phyloP scores from a whole-genome alignment of 2,329 filamentous ascomycete species.

The Colletotrichum sp. region DNA sequence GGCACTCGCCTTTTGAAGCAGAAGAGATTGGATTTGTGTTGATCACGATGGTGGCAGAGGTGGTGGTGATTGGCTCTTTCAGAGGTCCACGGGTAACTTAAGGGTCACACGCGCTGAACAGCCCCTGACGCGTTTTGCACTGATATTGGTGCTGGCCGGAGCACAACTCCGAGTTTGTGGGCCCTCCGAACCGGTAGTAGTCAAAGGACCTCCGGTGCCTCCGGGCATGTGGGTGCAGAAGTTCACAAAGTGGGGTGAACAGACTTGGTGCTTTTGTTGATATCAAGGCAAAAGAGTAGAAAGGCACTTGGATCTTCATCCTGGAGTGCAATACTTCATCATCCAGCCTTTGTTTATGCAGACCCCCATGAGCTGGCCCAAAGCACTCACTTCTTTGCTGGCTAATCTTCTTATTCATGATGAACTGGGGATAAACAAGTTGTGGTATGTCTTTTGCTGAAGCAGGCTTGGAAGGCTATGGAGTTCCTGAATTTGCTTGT shows the following conservation, averaged over 20 bases:
- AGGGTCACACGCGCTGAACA: background rate
- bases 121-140: background rate
- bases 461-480: too few species aligned
- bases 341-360: background rate
- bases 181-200: background rate
- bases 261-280: background rate
- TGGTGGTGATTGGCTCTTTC: background rate
- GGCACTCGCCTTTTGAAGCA: background rate
- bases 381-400: background rate
- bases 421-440: too few species aligned
- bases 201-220: background rate
- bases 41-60: background rate
- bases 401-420: too few species aligned
- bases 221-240: background rate
- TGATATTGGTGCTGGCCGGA: background rate
- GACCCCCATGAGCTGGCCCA: background rate
- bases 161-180: background rate
- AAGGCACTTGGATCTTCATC: background rate
- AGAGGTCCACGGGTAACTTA: background rate
- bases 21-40: background rate
- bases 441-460: too few species aligned
- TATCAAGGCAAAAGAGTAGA: background rate
- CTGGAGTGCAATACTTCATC: background rate
- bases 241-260: background rate
- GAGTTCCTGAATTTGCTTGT: fast-evolving